Percentiles rank a stretch among this genome's conserved stretches.
These are phyloP conservation scores for Danielozyma ontarioensis DNA, from an alignment of 805 yeast genomes.

Conservation along the genomic window DNA sequence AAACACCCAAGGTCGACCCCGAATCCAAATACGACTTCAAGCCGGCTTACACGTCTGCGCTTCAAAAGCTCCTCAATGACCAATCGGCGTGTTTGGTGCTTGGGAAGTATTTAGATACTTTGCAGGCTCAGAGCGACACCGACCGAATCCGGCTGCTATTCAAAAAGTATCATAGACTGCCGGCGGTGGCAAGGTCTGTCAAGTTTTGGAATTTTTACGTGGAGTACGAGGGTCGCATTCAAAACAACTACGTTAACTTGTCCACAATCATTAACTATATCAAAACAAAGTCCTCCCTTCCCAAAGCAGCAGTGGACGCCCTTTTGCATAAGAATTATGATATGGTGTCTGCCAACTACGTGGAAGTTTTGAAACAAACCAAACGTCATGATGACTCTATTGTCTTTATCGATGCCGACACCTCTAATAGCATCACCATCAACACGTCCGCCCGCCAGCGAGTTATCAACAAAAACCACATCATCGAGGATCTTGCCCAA, in stretches of 20 bases:
- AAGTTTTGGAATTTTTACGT: constrained; percentile 56
- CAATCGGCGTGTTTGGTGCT: constrained; percentile 35
- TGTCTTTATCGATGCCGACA: constrained; percentile 23
- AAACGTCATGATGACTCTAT: constrained; percentile 18
- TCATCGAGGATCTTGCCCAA: neutral
- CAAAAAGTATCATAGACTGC: constrained; percentile 20
- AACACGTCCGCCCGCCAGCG: neutral
- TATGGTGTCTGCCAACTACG: constrained; percentile 14
- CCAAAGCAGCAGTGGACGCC: constrained; percentile 43
- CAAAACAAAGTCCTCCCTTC: constrained; percentile 41
- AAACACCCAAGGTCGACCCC: neutral
- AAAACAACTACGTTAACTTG: constrained; percentile 41
- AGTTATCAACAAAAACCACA: neutral
- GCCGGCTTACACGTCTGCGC: constrained; percentile 11
- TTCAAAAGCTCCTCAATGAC: constrained; percentile 34
- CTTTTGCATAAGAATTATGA: constrained; percentile 26
- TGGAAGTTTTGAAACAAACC: constrained; percentile 15
- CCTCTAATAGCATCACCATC: constrained; percentile 8
- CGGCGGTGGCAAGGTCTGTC: constrained; percentile 32
- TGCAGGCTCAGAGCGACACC: constrained; percentile 13
- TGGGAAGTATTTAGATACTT: constrained; percentile 25
- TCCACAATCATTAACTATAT: constrained; percentile 41
- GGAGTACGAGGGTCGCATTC: constrained; percentile 43
- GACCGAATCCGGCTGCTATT: constrained; percentile 19
- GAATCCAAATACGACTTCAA: constrained; percentile 2